Evolutionary conservation across 108 stramenopile species (phyloP).

Genomic region (Schizochytrium sp.): DNA sequence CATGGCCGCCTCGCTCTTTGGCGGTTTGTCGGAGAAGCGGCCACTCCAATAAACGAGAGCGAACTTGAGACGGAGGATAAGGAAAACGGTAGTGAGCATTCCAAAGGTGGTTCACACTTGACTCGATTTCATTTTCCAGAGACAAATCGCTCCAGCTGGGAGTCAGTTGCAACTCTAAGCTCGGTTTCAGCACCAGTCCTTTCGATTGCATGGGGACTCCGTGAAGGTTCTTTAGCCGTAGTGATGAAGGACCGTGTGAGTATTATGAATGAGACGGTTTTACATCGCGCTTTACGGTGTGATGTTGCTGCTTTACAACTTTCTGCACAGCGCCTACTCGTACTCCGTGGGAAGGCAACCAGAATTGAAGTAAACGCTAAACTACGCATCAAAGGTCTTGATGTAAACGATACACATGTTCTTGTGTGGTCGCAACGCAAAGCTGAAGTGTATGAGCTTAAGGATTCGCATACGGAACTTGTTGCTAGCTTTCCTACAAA

Average conservation of each 20-base stretch:
- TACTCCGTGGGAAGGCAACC: slow-evolving; percentile 8
- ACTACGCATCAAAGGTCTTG: slow-evolving; percentile 59
- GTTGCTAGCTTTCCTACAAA: slow-evolving; percentile 65
- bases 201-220: slow-evolving; percentile 45
- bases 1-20: slow-evolving; percentile 73
- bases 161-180: background rate
- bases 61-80: slow-evolving; percentile 25
- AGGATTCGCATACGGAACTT: background rate
- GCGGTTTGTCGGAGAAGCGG: slow-evolving; percentile 71
- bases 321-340: slow-evolving; percentile 1
- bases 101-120: background rate
- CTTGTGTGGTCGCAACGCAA: slow-evolving; percentile 57
- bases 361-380: background rate
- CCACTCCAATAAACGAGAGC: slow-evolving; percentile 6
- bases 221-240: slow-evolving; percentile 14
- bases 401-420: slow-evolving; percentile 65
- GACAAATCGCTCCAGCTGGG: background rate
- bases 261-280: slow-evolving; percentile 67
- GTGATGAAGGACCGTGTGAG: background rate
- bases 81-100: background rate
- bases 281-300: slow-evolving; percentile 61
- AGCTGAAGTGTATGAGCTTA: slow-evolving; percentile 55
- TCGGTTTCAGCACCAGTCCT: slow-evolving; percentile 16
- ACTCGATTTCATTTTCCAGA: background rate
- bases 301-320: slow-evolving; percentile 38